Percentiles rank a stretch among this genome's conserved stretches.
Evolutionary conservation across 2,329 filamentous ascomycete species (phyloP).

Genomic region (Akanthomyces lecanii): DNA sequence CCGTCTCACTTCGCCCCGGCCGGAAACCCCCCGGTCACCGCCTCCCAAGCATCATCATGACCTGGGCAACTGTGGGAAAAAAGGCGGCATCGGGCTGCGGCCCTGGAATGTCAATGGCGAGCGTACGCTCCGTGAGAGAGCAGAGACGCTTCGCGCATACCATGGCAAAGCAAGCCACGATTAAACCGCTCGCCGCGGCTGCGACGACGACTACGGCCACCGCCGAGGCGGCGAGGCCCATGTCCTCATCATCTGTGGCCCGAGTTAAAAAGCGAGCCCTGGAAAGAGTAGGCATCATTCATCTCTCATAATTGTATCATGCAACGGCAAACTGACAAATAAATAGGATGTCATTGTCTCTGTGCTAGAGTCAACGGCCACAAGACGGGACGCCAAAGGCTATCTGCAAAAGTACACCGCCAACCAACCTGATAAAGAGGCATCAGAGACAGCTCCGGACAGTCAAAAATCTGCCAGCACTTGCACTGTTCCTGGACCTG

Average conservation of each 20-base stretch:
- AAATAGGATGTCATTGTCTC: slow-evolving; percentile 77
- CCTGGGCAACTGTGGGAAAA: slow-evolving; percentile 36
- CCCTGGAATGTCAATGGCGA: slow-evolving; percentile 19
- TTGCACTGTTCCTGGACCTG: slow-evolving; percentile 25
- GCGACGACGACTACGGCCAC: slow-evolving; percentile 12
- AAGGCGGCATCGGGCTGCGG: slow-evolving; percentile 33
- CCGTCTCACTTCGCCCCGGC: not conserved
- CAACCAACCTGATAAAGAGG: slow-evolving; percentile 26
- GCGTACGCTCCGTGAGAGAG: slow-evolving; percentile 4
- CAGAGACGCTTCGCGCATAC: slow-evolving; percentile 13
- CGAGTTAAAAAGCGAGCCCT: slow-evolving; percentile 30
- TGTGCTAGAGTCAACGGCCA: slow-evolving; percentile 81
- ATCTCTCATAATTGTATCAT: not conserved
- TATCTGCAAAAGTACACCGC: slow-evolving; percentile 80
- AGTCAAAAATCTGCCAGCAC: slow-evolving; percentile 8
- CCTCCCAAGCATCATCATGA: slow-evolving; percentile 33
- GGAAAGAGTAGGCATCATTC: slow-evolving; percentile 27
- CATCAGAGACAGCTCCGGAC: slow-evolving; percentile 21
- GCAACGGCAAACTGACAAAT: not conserved
- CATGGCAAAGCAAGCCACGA: not conserved
- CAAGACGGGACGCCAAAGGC: slow-evolving; percentile 85
- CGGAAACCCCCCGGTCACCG: slow-evolving; percentile 15
- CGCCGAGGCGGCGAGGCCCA: slow-evolving; percentile 21
- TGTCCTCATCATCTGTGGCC: slow-evolving; percentile 29
- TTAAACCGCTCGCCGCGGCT: slow-evolving; percentile 14